Conservation (phyloP, 2,329 filamentous ascomycete genomes). For the Ceratocystis eucalypticola region DNA sequence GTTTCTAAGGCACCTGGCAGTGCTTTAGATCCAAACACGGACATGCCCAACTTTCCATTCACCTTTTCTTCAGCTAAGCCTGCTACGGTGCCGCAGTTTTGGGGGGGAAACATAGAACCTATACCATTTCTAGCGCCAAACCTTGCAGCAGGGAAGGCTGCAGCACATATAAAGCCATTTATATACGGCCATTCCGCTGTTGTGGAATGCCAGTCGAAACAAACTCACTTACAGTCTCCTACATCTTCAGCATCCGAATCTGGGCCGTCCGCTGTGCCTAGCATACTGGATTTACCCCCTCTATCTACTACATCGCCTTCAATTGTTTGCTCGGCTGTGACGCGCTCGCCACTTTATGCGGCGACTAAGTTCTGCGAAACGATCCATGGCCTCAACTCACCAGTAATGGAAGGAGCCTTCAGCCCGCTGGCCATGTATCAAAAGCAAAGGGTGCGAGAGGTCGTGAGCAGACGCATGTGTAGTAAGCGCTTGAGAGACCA, state of each 20-base stretch:
- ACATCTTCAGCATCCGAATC: not conserved
- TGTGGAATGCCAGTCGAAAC: not conserved
- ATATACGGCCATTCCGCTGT: not conserved
- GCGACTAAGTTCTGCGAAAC: not conserved
- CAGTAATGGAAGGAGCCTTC: not conserved
- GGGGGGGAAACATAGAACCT: not conserved
- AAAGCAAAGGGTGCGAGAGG: not conserved
- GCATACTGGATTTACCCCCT: not conserved
- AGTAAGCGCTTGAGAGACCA: not conserved
- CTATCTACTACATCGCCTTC: not conserved
- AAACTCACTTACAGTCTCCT: not conserved
- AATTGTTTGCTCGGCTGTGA: too few relatives aligned
- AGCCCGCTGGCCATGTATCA: not conserved
- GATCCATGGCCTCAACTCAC: not conserved
- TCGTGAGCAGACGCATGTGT: not conserved
- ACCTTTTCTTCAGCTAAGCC: not conserved
- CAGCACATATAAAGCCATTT: not conserved
- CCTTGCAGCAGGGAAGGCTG: not conserved
- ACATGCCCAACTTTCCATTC: not conserved
- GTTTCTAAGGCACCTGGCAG: not conserved
- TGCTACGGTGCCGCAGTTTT: constrained; percentile 1
- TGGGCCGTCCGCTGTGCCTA: not conserved
- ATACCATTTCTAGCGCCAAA: not conserved
- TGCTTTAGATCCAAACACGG: not conserved
- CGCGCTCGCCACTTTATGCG: not conserved